Evolutionary conservation across 2,329 filamentous ascomycete genomes (phyloP).

Genomic region (Fragosphaeria purpurea): DNA sequence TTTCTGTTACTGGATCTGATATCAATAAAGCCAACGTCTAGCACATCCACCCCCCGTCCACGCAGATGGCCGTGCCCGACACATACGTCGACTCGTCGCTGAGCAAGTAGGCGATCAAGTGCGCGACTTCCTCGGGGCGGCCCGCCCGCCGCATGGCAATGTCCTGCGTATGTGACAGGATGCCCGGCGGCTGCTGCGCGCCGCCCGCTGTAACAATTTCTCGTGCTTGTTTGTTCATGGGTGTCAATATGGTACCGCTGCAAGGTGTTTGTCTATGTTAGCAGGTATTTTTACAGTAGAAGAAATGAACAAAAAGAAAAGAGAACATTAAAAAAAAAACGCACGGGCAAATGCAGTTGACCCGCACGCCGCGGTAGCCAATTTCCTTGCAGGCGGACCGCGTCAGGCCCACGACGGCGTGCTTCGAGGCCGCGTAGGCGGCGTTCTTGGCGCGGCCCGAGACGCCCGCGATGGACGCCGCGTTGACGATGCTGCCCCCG

Average conservation of each 20-base stretch:
- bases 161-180: conserved; percentile 6
- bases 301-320: neutral
- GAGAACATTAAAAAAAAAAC: neutral
- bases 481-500: conserved; percentile 17
- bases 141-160: conserved; percentile 8
- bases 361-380: conserved; percentile 31
- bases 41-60: conserved; percentile 10
- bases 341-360: conserved; percentile 25
- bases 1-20: neutral
- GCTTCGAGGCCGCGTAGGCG: conserved; percentile 27
- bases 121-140: conserved; percentile 9
- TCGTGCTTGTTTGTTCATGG: neutral
- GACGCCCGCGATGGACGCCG: conserved; percentile 7
- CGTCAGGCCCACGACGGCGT: conserved; percentile 27
- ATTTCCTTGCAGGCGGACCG: conserved; percentile 25
- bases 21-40: conserved; percentile 2
- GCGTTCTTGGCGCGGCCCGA: conserved; percentile 28
- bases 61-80: conserved; percentile 10
- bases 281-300: neutral
- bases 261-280: no score
- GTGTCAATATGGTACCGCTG: neutral
- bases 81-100: conserved; percentile 14
- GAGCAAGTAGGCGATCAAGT: conserved; percentile 10
- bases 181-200: neutral
- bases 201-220: conserved; percentile 5